Conservation (phyloP, 805 yeast genomes). For the Sugiyamaella smithiae region DNA sequence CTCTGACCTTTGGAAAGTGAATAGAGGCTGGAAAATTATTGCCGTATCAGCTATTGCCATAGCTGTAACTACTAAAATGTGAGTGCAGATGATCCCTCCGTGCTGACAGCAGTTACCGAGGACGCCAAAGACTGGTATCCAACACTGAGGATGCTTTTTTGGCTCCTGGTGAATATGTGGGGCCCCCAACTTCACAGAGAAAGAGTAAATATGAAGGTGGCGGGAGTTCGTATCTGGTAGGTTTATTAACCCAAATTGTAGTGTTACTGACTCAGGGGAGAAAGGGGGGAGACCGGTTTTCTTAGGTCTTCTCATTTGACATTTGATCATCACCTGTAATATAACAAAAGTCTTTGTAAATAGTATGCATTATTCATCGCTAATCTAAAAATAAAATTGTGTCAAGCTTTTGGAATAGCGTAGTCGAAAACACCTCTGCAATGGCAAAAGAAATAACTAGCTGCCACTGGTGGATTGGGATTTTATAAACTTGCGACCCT, state of each 20-base stretch:
- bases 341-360: no score
- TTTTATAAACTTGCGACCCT: slow-evolving; percentile 29
- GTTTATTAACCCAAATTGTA: not conserved
- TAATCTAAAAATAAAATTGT: no score
- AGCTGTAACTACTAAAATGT: slow-evolving; percentile 29
- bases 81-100: slow-evolving; percentile 20
- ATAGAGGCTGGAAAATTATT: slow-evolving; percentile 33
- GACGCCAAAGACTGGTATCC: slow-evolving; percentile 9
- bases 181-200: slow-evolving; percentile 30
- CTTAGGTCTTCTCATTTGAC: no score
- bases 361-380: no score
- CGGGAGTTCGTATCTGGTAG: slow-evolving; percentile 34
- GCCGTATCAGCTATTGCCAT: slow-evolving; percentile 26
- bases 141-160: slow-evolving; percentile 10
- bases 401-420: no score
- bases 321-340: not conserved
- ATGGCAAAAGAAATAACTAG: no score
- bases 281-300: slow-evolving; percentile 23
- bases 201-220: slow-evolving; percentile 38
- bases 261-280: slow-evolving; percentile 20
- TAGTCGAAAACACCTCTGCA: no score
- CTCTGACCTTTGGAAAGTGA: slow-evolving; percentile 22
- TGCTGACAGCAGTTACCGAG: slow-evolving; percentile 8
- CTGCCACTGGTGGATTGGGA: no score
- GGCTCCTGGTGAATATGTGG: slow-evolving; percentile 35